A percentile compares a stretch with the other conserved stretches of the same genome.
phyloP scores from a whole-genome alignment of 139 green algal species.

The Coccomyxa sp. region DNA sequence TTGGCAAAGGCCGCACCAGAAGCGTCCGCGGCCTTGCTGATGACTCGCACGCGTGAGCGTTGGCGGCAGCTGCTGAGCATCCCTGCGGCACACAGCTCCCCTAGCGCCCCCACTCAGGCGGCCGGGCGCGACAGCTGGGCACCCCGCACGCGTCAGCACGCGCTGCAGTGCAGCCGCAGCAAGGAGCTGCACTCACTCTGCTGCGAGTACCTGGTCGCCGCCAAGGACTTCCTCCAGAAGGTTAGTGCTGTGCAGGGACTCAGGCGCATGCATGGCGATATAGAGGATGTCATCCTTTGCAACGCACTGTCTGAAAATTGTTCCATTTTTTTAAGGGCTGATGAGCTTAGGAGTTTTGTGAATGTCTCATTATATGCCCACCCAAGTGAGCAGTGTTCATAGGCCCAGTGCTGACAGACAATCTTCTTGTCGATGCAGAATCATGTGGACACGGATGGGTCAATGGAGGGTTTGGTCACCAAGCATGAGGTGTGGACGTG shows the following conservation, averaged over 20 bases:
- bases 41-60: too few relatives aligned
- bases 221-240: constrained; percentile 1
- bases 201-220: constrained; percentile 9
- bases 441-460: not conserved
- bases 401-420: not conserved
- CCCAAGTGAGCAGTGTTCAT: too few relatives aligned
- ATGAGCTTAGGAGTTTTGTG: too few relatives aligned
- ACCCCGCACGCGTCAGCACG: constrained; percentile 20
- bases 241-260: not conserved
- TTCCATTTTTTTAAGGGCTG: too few relatives aligned
- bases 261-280: too few relatives aligned
- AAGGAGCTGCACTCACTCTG: constrained; percentile 25
- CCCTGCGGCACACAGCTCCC: too few relatives aligned
- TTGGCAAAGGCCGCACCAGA: too few relatives aligned
- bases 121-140: not conserved
- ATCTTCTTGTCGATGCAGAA: not conserved
- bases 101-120: not conserved
- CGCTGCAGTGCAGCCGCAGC: constrained; percentile 25
- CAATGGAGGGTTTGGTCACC: constrained; percentile 1
- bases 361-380: too few relatives aligned
- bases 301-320: too few relatives aligned
- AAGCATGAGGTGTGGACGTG: constrained; percentile 58
- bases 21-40: too few relatives aligned
- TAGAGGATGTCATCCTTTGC: too few relatives aligned
- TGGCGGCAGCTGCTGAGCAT: too few relatives aligned